Base-by-base conservation (phyloP, 2,329 filamentous ascomycete species). In the Epichloe baconii region DNA sequence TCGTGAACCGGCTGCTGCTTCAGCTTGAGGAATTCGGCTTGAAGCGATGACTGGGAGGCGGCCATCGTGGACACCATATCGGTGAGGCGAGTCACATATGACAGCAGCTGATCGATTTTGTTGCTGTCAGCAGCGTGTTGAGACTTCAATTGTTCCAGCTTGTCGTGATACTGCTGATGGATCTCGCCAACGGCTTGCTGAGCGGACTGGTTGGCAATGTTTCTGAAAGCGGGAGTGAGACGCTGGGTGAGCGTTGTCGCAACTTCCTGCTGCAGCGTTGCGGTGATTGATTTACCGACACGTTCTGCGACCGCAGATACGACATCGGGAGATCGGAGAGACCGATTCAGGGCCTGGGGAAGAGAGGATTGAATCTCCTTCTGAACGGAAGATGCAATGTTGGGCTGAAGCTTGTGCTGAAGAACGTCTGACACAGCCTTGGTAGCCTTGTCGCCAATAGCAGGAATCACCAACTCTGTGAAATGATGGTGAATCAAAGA, bases 401-500 rank as follows among this genome's bases (percentile, higher is more conserved):
- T 77, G 47, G 80, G 75, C 56, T 79, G 78, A 51, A 96, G 69
- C 54, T 81, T 80, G 56, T 79, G 75, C 51, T 80, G 77, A 23
- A 97, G 73, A 62, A 87, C 82, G 55, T 85, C 83, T 50, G 84
- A 78, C 31, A 95, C 75, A 4, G 83, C 77, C 54, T 80, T 78
- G 44, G 79, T 75, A 14, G 86, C 81, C 42, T 83, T 74, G 48
- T 82, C 77, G 41, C 82, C 78, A 52, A 97, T 72, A 35, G 82
- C 75, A 11, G 93, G 91, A 49, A 95, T 73, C 44, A 96, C 80
- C 14, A 82, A 76, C 51, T 82, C 76, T 54, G 87, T 79, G 57
- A 95, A 87, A 64, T 86, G 85, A 46, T 82, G 77, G 45, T 80
- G 79, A 48, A 95, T 83, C 58, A 95, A 86, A 54, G 81, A 82